Evolutionary conservation across 305 asterid genomes (phyloP).

Genomic region (Petunia hybrid): DNA sequence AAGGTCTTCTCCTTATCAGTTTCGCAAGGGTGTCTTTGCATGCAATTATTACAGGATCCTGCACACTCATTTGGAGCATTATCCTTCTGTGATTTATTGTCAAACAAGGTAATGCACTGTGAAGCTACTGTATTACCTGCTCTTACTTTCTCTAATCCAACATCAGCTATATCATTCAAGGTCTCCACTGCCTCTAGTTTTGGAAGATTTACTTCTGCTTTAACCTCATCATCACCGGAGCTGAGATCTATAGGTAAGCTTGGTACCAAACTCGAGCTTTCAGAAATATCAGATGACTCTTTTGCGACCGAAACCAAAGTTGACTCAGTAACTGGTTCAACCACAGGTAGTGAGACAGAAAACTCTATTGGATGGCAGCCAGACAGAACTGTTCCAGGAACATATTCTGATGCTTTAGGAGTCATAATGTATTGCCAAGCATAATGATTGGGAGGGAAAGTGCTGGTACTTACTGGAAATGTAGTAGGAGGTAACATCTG

Average conservation of each 20-base stretch:
- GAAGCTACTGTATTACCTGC: constrained; percentile 46
- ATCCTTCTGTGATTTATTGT: constrained; percentile 46
- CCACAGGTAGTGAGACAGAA: constrained; percentile 64
- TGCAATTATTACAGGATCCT: constrained; percentile 39
- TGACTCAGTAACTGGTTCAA: constrained; percentile 64
- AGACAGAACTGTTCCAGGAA: constrained; percentile 79
- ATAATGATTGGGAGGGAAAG: constrained; percentile 78
- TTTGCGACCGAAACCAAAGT: constrained; percentile 42
- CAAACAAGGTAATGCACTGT: constrained; percentile 49
- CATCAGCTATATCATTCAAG: constrained; percentile 38
- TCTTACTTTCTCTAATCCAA: constrained; percentile 50
- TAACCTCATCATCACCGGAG: constrained; percentile 54
- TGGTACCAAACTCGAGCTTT: constrained; percentile 59
- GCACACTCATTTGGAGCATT: constrained; percentile 53
- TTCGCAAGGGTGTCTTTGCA: constrained; percentile 52
- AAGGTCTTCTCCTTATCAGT: constrained; percentile 73
- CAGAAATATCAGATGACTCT: constrained; percentile 56
- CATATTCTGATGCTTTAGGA: constrained; percentile 64
- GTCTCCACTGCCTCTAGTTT: constrained; percentile 65
- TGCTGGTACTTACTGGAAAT: constrained; percentile 67
- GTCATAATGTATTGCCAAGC: constrained; percentile 82
- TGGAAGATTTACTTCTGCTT: constrained; percentile 64
- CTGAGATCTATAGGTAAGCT: constrained; percentile 66
- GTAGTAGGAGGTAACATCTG: constrained; percentile 69
- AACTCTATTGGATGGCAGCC: constrained; percentile 76